phyloP scores from a whole-genome alignment of 1,284 basidiomycete genomes.

The Golubevia sp. region DNA sequence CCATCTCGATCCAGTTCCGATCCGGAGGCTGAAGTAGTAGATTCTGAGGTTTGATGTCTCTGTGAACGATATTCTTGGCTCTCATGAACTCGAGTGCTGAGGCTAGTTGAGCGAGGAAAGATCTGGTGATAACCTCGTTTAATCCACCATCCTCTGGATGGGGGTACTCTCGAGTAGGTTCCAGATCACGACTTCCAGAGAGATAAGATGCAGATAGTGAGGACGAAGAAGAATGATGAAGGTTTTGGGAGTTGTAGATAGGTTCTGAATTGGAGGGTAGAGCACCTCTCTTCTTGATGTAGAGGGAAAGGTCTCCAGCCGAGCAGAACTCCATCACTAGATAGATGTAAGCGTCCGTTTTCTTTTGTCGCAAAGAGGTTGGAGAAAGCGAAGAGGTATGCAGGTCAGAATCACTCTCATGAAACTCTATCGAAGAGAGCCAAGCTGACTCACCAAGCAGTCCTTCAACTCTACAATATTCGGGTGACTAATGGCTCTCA shows the following conservation, averaged over 20 bases:
- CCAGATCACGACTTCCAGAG: slow-evolving; percentile 2
- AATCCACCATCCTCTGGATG: slow-evolving; percentile 55
- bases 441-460: slow-evolving; percentile 25
- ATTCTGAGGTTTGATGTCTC: slow-evolving; percentile 94
- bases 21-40: slow-evolving; percentile 45
- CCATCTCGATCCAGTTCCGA: too few relatives aligned
- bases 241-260: neutral
- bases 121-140: slow-evolving; percentile 42
- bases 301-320: slow-evolving; percentile 51
- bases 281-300: slow-evolving; percentile 27
- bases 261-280: slow-evolving; percentile 3
- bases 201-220: neutral
- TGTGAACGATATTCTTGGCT: slow-evolving; percentile 85
- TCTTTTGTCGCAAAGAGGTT: slow-evolving; percentile 9
- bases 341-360: slow-evolving; percentile 54
- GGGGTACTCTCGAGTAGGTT: slow-evolving; percentile 16
- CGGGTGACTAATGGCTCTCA: slow-evolving; percentile 53
- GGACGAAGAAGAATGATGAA: slow-evolving; percentile 8
- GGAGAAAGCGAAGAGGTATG: neutral
- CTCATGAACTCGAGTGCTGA: slow-evolving; percentile 91
- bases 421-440: neutral
- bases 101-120: slow-evolving; percentile 66
- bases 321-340: slow-evolving; percentile 59
- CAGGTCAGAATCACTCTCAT: neutral
- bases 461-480: slow-evolving; percentile 60